phyloP scores from a whole-genome alignment of 306 rosid genomes.

The Mimosa bimucronata region DNA sequence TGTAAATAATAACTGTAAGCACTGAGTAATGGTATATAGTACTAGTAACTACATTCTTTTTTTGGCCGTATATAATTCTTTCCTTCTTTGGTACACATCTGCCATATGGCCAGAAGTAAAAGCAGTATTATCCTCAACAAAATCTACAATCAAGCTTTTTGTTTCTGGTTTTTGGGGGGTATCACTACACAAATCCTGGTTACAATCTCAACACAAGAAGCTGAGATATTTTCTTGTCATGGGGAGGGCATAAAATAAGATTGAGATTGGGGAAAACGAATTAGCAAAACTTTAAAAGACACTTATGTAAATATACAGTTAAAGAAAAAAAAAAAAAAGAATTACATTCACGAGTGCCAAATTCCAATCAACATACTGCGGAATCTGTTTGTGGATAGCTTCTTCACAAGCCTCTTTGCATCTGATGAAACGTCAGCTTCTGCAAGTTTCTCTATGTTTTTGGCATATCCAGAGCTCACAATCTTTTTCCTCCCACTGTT shows the following conservation, averaged over 20 bases:
- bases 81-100: conserved; percentile 27
- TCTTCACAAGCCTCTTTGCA: conserved; percentile 87
- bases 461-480: conserved; percentile 66
- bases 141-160: conserved; percentile 36
- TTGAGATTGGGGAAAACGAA: conserved; percentile 32
- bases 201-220: conserved; percentile 41
- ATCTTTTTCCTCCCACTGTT: conserved; percentile 83
- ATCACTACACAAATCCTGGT: conserved; percentile 37
- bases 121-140: conserved; percentile 26
- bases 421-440: conserved; percentile 74
- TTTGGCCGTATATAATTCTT: conserved; percentile 1
- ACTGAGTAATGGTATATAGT: not conserved
- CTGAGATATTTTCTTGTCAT: conserved; percentile 39
- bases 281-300: conserved; percentile 44
- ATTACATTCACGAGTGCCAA: conserved; percentile 72
- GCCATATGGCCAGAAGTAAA: conserved; percentile 32
- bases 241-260: conserved; percentile 28
- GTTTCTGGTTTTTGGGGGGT: conserved; percentile 26
- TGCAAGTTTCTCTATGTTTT: conserved; percentile 84
- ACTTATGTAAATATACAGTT: conserved; percentile 61
- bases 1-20: conserved; percentile 40
- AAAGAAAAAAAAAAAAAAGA: not conserved
- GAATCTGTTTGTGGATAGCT: conserved; percentile 73
- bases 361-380: conserved; percentile 75
- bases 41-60: conserved; percentile 40